Evolutionary conservation across 345 rosid genomes (phyloP).

Genomic region (Murraya paniculata): DNA sequence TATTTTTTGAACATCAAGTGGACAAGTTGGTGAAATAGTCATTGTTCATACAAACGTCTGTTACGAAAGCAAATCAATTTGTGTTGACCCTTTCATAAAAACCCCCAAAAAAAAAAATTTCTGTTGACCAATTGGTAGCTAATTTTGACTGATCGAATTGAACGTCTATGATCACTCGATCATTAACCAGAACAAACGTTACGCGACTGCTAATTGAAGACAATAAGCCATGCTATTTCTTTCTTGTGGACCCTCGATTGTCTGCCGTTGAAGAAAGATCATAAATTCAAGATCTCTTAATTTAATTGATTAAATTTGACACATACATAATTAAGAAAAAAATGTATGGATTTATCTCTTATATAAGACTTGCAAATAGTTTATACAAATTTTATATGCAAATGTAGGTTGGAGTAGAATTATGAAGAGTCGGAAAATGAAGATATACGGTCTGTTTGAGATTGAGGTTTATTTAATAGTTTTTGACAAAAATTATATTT

Average conservation of each 20-base stretch:
- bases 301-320: no score
- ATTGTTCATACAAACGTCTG: background rate
- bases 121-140: background rate
- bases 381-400: background rate
- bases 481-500: no score
- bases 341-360: background rate
- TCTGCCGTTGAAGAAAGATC: background rate
- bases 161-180: background rate
- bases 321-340: background rate
- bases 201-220: no score
- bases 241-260: background rate
- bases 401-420: background rate
- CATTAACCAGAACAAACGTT: no score
- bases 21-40: background rate
- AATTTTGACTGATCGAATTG: background rate
- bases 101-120: no score
- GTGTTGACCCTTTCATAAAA: no score
- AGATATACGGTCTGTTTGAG: no score
- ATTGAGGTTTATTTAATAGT: no score
- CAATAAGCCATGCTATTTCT: no score
- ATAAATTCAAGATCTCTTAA: no score
- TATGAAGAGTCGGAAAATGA: no score
- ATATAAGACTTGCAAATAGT: no score
- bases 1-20: background rate
- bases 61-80: background rate